Evolutionary conservation across 805 yeast genomes (phyloP), one percentile per base, ranked within the genome.

Genomic region (Nakazawaea sp.): DNA sequence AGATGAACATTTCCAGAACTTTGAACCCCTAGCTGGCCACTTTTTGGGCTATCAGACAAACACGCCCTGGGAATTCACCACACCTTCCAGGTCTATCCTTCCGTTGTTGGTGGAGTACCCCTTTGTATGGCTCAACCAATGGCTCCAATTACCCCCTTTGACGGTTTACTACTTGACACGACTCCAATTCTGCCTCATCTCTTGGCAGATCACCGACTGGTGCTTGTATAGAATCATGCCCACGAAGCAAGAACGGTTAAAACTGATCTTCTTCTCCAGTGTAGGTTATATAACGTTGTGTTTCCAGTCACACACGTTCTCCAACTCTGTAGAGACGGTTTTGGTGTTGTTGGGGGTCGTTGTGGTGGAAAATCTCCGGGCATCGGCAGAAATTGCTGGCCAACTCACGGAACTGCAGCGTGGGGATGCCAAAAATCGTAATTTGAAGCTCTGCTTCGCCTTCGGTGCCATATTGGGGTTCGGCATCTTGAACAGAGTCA

Each of bases 1-100:
- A 0, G 99, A 92, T 64, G 99, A 92, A 61, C 96, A 89, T 55
- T 85, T 86, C 55, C 99, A 94, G 55, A 74, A 80, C n/a, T 72
- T 94, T 33, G 94, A 88, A 54, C 81, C 82, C 1, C 51, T 90
- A 18, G 66, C 78, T 10, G 53, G 56, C 49, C 43, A 31, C 30
- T 26, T 33, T 25, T 32, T 77, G 54, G 69, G 63, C 54, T 40
- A 57, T 64, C 19, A 64, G 58, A 53, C 59, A 7, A 62, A 66
- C 11, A 49, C 69, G 1, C 89, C 97, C 0, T 90, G 98, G 98
- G 98, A 90, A 54, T 92, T 85, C 58, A 63, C 56, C 2, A 35
- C 53, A 2, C 86, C 88, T 1, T 78, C 88, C 3, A 65, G 97
- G 41, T 82, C 95, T 40, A 68, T 71, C 42, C 77, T 75, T 0